Base-by-base conservation (phyloP, 2,329 filamentous ascomycete species). In the Exophiala oligosperma region DNA sequence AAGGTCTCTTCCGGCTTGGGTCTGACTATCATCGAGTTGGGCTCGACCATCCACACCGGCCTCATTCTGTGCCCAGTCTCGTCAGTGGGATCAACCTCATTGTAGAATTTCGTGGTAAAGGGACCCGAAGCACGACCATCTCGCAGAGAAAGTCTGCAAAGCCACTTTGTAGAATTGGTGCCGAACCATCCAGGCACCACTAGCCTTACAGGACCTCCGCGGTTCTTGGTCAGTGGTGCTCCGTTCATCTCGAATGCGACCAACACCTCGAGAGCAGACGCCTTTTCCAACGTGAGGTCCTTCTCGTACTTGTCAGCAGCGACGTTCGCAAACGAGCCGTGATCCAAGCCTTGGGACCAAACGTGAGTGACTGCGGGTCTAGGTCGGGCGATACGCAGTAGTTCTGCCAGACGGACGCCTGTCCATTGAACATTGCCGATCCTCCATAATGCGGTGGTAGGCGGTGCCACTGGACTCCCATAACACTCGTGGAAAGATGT, bases 401-500 rank as follows among this genome's bases (percentile, higher is more conserved):
- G 52, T 11, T 56, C 28, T 2, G 58, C 48, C 1, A 73, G 64
- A 3, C 59, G 60, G 1, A 73, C 70, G 4, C 72, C 72, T 0
- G 71, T 71, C 72, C 72, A 75, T 12, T 40, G 49, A 0, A 73
- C 69, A 46, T 74, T 75, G 0, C 72, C 72, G 1, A 74, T 61
- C 1, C 71, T 65, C 66, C 69, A 70, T 1, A 71, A 43, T 1
- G 69, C 68, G 3, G 64, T 64, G 1, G 58, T 66, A 0, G 71
- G 66, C 8, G 71, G 68, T 12, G 64, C 66, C 1, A 73, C 46
- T 0, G 72, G 72, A 43, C 69, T 72, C 9, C 72, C 71, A 49
- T 70, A 74, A 61, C 72, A 74, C 59, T 74, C 72, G 49, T 74
- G 71, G 46, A 72, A 69, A 2, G 71, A 61, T 3, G 68, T 71